Evolutionary conservation across 768 basidiomycete genomes (phyloP), one percentile per base, ranked within the genome.

Genomic region (Agaricus bisporus): DNA sequence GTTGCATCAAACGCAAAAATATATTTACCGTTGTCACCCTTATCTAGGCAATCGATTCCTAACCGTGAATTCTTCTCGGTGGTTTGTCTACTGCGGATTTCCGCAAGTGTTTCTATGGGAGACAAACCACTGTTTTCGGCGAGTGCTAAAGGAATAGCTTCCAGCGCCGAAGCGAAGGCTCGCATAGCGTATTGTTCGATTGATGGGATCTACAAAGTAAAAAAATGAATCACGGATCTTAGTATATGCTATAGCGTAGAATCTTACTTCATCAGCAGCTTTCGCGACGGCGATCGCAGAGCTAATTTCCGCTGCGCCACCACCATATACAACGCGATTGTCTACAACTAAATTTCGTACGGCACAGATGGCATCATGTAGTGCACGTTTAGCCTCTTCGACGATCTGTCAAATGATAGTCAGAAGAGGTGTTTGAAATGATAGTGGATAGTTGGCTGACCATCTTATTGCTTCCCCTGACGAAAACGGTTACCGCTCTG

Each of bases 171-270:
- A 3, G 97, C 81, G 67, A 98, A 99, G n/a, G 97, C 95, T 46
- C 95, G 87, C 95, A 99, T 98, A 2, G 97, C 97, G 64, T 99
- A 99, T 75, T 99, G 97, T 71, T 99, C 97, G 63, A 99, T 98
- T 26, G 92, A 81, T 1, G 97, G 87, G 59, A 97, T 95, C 91
- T 94, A 53, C 3, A 29, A 22, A 26, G 22, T 41, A 15, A 45
- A 35, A 15, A 45, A 35, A 37, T 43, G 36, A 17, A 29, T 39
- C 20, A 10, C 1, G 42, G 22, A 17, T 35, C 7, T 48, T 35
- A 1, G 17, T 54, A 45, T 12, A 44, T 17, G 5, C 29, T 41
- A 28, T 18, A 20, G 20, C 7, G 15, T 35, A 46, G 29, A 26
- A 61, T 17, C 73, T 17, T 44, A 90, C 91, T 72, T 97, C 86